Base-by-base conservation (phyloP, 768 basidiomycete genomes). In the Nidularia sp. region DNA sequence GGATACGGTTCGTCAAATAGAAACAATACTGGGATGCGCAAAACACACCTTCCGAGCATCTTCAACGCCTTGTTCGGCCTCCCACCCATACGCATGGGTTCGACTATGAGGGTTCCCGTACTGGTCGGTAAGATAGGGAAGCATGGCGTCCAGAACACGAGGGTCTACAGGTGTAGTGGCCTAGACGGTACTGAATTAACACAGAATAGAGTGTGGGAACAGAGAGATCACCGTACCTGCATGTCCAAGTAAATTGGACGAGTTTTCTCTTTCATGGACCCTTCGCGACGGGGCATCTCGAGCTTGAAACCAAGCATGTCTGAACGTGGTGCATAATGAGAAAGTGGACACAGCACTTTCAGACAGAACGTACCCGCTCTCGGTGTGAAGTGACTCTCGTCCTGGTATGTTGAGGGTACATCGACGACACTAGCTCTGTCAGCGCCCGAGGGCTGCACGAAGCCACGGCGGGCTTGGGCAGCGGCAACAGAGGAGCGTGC, bases 21-120 rank as follows among this genome's bases (percentile, higher is more conserved):
- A 50, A 13, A 15, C 10, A 34, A 44, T 32, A 33, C 49, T 5
- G 4, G 15, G 49, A 47, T 12, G 18, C 12, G 36, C 10, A 43
- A 43, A 43, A 36, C 61, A 34, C 48, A 86, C 93, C 79, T 90
- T 86, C 50, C 97, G 83, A 2, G 93, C 95, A 55, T 87, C 84
- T 64, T 98, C 97, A 5, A 97, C 91, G 0, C 89, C 97, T 62
- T 86, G 79, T 63, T 99, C 97, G 5, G 96, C 93, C 71, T 99
- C 97, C 97, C 97, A 99, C 3, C 97, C 97, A 67, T 98, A 99
- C 0, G 97, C 93, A 70, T 99, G 97, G 31, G 97, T 98, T 51
- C 97, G 84, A 66, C 93, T 95, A 66, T 98, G 97, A 6, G 97
- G 96, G 70, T 98, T 99, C 3, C 97, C 97, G 63, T 88, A 98